Evolutionary conservation across 202 grass and related monocot genomes (phyloP).

Genomic region (Digitaria exilis): DNA sequence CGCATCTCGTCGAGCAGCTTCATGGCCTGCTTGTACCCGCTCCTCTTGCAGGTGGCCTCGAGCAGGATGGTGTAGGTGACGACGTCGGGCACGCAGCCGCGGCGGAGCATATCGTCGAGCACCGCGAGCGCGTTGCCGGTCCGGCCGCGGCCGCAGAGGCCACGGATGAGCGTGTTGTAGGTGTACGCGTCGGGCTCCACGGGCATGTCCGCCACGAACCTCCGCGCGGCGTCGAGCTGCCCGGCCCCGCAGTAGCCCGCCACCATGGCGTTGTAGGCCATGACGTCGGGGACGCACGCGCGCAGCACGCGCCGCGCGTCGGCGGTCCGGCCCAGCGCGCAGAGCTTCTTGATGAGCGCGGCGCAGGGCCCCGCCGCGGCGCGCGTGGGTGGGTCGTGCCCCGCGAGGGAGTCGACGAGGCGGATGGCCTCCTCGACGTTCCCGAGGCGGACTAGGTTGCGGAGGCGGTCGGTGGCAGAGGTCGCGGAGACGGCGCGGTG

Average conservation of each 20-base stretch:
- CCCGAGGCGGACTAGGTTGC: constrained; percentile 32
- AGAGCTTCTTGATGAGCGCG: constrained; percentile 53
- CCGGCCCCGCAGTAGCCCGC: constrained; percentile 46
- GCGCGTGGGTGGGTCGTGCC: neutral
- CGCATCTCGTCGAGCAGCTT: constrained; percentile 60
- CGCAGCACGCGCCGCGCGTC: constrained; percentile 50
- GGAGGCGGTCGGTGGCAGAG: constrained; percentile 40
- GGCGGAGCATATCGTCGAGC: constrained; percentile 63
- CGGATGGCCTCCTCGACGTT: constrained; percentile 46
- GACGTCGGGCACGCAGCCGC: constrained; percentile 49
- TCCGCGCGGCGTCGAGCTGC: constrained; percentile 48
- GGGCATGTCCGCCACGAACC: constrained; percentile 51
- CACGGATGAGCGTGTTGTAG: constrained; percentile 65
- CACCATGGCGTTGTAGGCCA: constrained; percentile 68
- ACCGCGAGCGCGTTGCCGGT: constrained; percentile 51
- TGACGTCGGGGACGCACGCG: constrained; percentile 51
- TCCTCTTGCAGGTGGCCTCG: constrained; percentile 63
- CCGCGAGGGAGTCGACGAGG: constrained; percentile 26
- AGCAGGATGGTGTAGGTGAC: constrained; percentile 66
- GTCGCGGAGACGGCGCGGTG: constrained; percentile 6
- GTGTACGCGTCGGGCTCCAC: constrained; percentile 57
- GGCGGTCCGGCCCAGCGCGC: constrained; percentile 39
- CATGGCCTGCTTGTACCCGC: constrained; percentile 54
- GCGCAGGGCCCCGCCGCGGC: constrained; percentile 36
- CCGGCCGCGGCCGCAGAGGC: constrained; percentile 44